Evolutionary conservation across 202 grass and related monocot genomes (phyloP), one percentile per base, ranked within the genome.

Genomic region (Panicum hallii): DNA sequence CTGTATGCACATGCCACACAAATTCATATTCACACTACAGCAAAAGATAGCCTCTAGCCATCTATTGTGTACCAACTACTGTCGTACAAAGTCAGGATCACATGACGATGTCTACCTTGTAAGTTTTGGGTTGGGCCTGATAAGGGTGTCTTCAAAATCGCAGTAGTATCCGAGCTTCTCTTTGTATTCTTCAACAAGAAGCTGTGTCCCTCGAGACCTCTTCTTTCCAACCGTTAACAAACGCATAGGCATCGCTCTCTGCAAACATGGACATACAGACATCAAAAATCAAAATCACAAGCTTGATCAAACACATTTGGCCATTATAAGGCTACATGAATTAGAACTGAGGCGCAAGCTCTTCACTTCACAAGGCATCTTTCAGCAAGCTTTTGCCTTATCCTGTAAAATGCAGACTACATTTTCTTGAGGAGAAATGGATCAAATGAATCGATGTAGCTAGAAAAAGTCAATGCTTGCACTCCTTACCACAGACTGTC

Each of bases 201-300:
- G 82, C 40, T 99, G 93, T 9, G 88, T 89, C 40, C 93, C 96
- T 75, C 54, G 85, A 70, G 91, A 94, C 86, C 96, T 92, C 90
- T 82, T 99, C 82, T 99, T 99, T 58, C 96, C 90, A 1, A 96
- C 90, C 9, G 93, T 92, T 28, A 99, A 60, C 82, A 99, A 74
- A 49, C 93, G 91, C 43, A 99, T 82, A 48, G 91, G 96, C 75
- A 99, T 90, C 74, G 79, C 45, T 83, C 91, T 96, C 96, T 99
- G 47, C 62, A 58, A n/a, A 66, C 45, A 77, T 81, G n/a, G 46
- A 10, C 46, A 30, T 9, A 16, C 45, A 42, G 19, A 16, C 4
- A 48, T 47, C 47, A 40, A 54, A 63, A 41, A 48, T 55, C 47
- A 40, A 54, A 63, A 41, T 23, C 40, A 17, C 3, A 54, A 74